These are phyloP conservation scores for Strobilomyces echinocephalus DNA, from an alignment of 768 basidiomycete species.

Conservation along the genomic window DNA sequence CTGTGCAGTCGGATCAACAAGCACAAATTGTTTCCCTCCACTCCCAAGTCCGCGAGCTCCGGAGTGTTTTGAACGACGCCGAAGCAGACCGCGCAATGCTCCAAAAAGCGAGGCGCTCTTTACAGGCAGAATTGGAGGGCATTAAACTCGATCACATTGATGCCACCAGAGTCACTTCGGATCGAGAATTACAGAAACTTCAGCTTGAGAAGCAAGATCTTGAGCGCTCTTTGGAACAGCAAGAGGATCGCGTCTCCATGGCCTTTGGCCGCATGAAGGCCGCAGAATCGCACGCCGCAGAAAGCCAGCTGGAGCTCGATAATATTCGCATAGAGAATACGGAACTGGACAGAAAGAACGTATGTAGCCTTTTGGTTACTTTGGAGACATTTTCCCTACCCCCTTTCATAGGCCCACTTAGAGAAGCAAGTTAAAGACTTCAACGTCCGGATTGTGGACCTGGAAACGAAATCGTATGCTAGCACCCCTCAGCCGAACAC, in stretches of 20 bases:
- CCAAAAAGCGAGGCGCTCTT: slow-evolving; percentile 74
- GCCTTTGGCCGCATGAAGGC: slow-evolving; percentile 77
- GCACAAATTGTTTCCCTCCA: slow-evolving; percentile 78
- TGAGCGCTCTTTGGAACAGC: slow-evolving; percentile 71
- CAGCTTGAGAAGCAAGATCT: slow-evolving; percentile 80
- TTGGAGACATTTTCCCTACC: neutral
- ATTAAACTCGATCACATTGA: slow-evolving; percentile 76
- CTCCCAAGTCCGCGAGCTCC: slow-evolving; percentile 81
- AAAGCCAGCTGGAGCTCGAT: slow-evolving; percentile 72
- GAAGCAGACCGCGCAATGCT: slow-evolving; percentile 76
- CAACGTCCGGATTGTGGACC: slow-evolving; percentile 75
- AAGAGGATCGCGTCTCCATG: slow-evolving; percentile 66
- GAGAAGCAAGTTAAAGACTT: slow-evolving; percentile 85
- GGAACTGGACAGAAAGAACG: slow-evolving; percentile 72
- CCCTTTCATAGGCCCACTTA: slow-evolving; percentile 56
- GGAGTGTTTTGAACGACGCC: slow-evolving; percentile 76
- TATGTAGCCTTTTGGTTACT: slow-evolving; percentile 28
- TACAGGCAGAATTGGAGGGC: slow-evolving; percentile 76
- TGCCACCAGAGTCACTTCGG: slow-evolving; percentile 62
- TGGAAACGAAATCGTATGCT: slow-evolving; percentile 73
- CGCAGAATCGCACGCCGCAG: slow-evolving; percentile 69
- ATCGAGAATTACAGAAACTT: slow-evolving; percentile 69
- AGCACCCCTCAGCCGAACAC: slow-evolving; percentile 56
- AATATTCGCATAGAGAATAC: slow-evolving; percentile 78
- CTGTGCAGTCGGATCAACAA: slow-evolving; percentile 76